Conservation (phyloP, 805 yeast genomes). For the Kregervanrija delftensis region DNA sequence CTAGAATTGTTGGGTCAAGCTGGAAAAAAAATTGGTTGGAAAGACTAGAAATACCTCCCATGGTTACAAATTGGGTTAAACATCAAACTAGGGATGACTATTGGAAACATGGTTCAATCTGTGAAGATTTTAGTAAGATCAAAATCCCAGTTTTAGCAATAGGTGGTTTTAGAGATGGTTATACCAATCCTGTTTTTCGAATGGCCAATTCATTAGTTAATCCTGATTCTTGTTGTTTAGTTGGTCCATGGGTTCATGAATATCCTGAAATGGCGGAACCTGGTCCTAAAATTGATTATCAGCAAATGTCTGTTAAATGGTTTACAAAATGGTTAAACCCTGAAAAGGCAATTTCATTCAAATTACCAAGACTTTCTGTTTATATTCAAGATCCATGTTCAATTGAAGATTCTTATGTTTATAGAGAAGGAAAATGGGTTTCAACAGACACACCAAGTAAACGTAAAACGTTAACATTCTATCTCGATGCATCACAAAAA, state of each 20-base stretch:
- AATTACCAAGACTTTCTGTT: conserved; percentile 32
- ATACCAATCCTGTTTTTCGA: conserved; percentile 37
- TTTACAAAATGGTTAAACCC: conserved; percentile 32
- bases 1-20: conserved; percentile 29
- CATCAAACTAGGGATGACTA: conserved; percentile 40
- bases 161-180: conserved; percentile 45
- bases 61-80: conserved; percentile 34
- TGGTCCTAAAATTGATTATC: conserved; percentile 37
- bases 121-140: conserved; percentile 33
- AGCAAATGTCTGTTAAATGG: conserved; percentile 36
- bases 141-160: conserved; percentile 37
- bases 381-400: conserved; percentile 37
- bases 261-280: conserved; percentile 43
- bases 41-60: conserved; percentile 33
- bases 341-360: conserved; percentile 17
- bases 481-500: conserved; percentile 8
- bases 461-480: conserved; percentile 13
- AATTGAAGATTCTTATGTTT: conserved; percentile 30
- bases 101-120: conserved; percentile 43
- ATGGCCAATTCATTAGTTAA: conserved; percentile 35
- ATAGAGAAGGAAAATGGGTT: conserved; percentile 36
- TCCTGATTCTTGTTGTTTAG: conserved; percentile 30
- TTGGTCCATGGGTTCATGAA: conserved; percentile 46
- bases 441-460: conserved; percentile 17
- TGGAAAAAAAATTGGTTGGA: conserved; percentile 38